A percentile compares a stretch with the other conserved stretches of the same genome.
These are phyloP conservation scores for Pythium monospermum DNA, from an alignment of 352 stramenopile genomes.

Conservation along the genomic window DNA sequence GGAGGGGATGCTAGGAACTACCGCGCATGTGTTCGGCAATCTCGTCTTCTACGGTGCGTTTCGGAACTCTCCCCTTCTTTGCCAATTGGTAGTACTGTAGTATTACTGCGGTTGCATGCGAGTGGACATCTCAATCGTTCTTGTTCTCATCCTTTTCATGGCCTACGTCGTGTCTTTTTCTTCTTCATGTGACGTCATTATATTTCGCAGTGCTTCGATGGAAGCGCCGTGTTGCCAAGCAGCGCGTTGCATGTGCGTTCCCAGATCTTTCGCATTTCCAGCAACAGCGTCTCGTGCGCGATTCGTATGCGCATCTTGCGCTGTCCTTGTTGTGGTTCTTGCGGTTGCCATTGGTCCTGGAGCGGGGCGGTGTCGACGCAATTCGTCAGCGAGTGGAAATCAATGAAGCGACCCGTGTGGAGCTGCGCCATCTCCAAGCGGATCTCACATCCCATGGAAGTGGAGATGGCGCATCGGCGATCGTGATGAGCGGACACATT, in stretches of 20 bases:
- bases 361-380: conserved; percentile 9
- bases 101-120: conserved; percentile 10
- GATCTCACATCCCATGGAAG: conserved; percentile 1
- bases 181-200: conserved; percentile 1
- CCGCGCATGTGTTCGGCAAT: conserved; percentile 28
- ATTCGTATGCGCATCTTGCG: conserved; percentile 28
- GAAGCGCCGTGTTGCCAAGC: conserved; percentile 32
- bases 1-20: conserved; percentile 23
- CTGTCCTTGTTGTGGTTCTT: conserved; percentile 47
- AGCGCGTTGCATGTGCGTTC: conserved; percentile 28
- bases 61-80: no score
- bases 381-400: conserved; percentile 20
- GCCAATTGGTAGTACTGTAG: no score
- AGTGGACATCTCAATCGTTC: background rate
- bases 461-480: conserved; percentile 2
- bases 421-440: background rate
- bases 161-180: background rate
- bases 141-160: background rate
- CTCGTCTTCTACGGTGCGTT: conserved; percentile 50
- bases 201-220: conserved; percentile 35
- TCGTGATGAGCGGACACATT: conserved; percentile 41
- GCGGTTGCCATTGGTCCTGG: conserved; percentile 23
- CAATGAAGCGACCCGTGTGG: conserved; percentile 2
- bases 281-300: conserved; percentile 20
- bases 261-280: conserved; percentile 9